Evolutionary conservation across 371 early-diverging fungal species (phyloP).

Genomic region (Mortierella sp.): DNA sequence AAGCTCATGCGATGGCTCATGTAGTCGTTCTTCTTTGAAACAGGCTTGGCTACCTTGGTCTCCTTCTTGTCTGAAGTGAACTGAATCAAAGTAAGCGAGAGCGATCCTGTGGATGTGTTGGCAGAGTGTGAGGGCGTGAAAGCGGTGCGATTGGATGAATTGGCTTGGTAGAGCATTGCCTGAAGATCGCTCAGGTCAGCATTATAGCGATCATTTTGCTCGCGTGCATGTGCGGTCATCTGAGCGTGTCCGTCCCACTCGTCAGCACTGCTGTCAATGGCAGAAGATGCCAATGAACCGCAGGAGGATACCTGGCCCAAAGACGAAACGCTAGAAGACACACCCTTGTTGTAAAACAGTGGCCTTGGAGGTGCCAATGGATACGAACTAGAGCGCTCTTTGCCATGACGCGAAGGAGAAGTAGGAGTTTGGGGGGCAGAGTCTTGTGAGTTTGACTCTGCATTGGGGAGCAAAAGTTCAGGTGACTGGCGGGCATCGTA

Average conservation of each 20-base stretch:
- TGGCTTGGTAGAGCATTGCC: slow-evolving; percentile 22
- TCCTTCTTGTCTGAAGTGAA: slow-evolving; percentile 12
- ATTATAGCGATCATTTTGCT: slow-evolving; percentile 34
- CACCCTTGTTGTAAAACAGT: slow-evolving; percentile 35
- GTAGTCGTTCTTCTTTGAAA: slow-evolving; percentile 47
- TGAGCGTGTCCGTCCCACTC: slow-evolving; percentile 37
- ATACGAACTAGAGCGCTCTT: slow-evolving; percentile 1
- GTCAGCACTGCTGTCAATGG: slow-evolving; percentile 38
- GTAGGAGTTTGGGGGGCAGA: not conserved
- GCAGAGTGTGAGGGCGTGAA: slow-evolving; percentile 26
- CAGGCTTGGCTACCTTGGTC: slow-evolving; percentile 7
- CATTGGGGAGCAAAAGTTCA: slow-evolving; percentile 36
- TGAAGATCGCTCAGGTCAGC: slow-evolving; percentile 42
- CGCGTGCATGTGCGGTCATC: slow-evolving; percentile 28
- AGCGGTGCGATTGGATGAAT: not conserved
- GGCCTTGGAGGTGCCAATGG: slow-evolving; percentile 42
- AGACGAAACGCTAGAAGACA: slow-evolving; percentile 26
- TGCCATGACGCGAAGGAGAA: not conserved
- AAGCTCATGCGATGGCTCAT: slow-evolving; percentile 50
- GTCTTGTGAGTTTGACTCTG: slow-evolving; percentile 17
- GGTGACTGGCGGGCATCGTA: slow-evolving; percentile 23
- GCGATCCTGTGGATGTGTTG: slow-evolving; percentile 45
- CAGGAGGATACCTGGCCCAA: slow-evolving; percentile 37
- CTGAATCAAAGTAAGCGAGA: slow-evolving; percentile 9
- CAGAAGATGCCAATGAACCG: slow-evolving; percentile 39